Evolutionary conservation across 805 yeast genomes (phyloP).

Genomic region (Saturnispora besseyi): DNA sequence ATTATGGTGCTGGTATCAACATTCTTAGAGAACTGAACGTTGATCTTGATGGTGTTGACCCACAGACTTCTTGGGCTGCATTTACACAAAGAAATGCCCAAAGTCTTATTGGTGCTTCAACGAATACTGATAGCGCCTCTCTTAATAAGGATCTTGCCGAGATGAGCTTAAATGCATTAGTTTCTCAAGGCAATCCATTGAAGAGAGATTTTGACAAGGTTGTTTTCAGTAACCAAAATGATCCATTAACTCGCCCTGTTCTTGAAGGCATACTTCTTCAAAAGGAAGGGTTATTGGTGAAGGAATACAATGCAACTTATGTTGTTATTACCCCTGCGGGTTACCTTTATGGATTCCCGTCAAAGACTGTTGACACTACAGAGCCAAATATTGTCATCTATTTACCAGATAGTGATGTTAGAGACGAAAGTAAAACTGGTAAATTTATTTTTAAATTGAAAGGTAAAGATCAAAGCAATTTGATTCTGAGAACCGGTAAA

Average conservation of each 20-base stretch:
- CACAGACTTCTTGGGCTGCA: slow-evolving; percentile 37
- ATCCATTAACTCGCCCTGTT: slow-evolving; percentile 34
- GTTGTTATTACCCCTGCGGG: slow-evolving; percentile 40
- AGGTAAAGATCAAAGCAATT: slow-evolving; percentile 35
- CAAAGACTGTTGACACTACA: slow-evolving; percentile 34
- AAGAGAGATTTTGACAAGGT: slow-evolving; percentile 32
- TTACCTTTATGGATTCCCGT: slow-evolving; percentile 38
- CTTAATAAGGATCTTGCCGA: slow-evolving; percentile 9
- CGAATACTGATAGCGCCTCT: slow-evolving; percentile 1
- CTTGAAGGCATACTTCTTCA: slow-evolving; percentile 39
- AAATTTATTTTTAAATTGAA: slow-evolving; percentile 32
- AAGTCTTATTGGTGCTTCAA: slow-evolving; percentile 24
- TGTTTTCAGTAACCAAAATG: slow-evolving; percentile 32
- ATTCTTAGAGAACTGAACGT: slow-evolving; percentile 25
- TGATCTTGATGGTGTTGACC: slow-evolving; percentile 28
- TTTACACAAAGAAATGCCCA: slow-evolving; percentile 29
- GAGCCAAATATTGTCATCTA: slow-evolving; percentile 38
- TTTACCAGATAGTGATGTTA: slow-evolving; percentile 37
- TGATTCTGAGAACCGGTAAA: slow-evolving; percentile 22
- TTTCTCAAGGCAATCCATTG: slow-evolving; percentile 11
- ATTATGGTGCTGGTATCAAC: slow-evolving; percentile 23
- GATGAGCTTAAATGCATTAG: slow-evolving; percentile 5
- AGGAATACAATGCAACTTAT: slow-evolving; percentile 35
- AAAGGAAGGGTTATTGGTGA: slow-evolving; percentile 34
- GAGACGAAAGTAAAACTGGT: slow-evolving; percentile 28